Conservation (phyloP, 768 basidiomycete species). For the Rhodotorula graminis region DNA sequence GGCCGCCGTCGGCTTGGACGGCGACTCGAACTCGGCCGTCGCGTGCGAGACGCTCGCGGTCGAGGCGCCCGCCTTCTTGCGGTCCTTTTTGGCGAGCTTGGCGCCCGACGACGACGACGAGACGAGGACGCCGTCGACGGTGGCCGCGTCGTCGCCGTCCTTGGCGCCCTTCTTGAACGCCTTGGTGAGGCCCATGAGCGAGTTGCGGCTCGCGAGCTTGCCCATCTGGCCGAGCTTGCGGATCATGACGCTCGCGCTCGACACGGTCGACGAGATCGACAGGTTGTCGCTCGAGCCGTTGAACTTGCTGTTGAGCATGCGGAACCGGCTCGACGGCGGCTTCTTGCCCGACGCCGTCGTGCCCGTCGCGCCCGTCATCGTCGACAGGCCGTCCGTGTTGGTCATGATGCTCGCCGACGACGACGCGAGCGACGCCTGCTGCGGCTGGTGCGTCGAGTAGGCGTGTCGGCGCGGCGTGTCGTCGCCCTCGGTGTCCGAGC, state of each 20-base stretch:
- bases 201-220: conserved; percentile 71
- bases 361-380: conserved; percentile 5
- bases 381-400: conserved; percentile 10
- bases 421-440: conserved; percentile 4
- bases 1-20: conserved; percentile 2
- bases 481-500: neutral
- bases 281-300: conserved; percentile 92
- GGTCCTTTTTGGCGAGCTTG: conserved; percentile 48
- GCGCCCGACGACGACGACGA: neutral
- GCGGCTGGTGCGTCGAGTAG: conserved; percentile 7
- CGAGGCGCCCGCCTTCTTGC: conserved; percentile 63
- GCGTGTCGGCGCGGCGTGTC: neutral
- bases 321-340: conserved; percentile 43
- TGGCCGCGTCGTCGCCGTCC: conserved; percentile 50
- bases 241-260: conserved; percentile 91
- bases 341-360: conserved; percentile 1
- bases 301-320: conserved; percentile 80
- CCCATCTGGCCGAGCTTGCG: conserved; percentile 82
- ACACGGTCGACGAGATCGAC: conserved; percentile 87
- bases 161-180: conserved; percentile 78
- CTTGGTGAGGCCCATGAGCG: conserved; percentile 82
- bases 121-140: neutral
- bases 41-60: conserved; percentile 73
- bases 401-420: conserved; percentile 4
- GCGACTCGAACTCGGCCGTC: conserved; percentile 61